Evolutionary conservation across 2,329 filamentous ascomycete species (phyloP), one percentile per base, ranked within the genome.

Genomic region (Neofusicoccum parvum): DNA sequence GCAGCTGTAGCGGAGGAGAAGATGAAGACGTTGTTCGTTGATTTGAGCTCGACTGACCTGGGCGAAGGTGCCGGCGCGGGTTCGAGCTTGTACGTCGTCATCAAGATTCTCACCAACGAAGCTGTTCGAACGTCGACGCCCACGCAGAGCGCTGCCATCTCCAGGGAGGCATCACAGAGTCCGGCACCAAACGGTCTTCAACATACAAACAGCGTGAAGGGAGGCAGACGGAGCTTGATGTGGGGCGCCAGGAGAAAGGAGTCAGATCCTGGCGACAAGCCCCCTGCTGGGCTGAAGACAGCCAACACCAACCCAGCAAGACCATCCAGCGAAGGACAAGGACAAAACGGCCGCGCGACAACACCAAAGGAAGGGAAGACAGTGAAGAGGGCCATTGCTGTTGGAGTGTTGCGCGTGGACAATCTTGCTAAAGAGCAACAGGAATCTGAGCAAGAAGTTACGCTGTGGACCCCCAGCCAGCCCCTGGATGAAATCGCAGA

Each of bases 11-110:
- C 88, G 62, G 86, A 87, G 68, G 85, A 87, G 23, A 89, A 90
- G 73, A 87, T 94, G 74, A 92, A 90, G 73, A 96, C 93, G 0
- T 83, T 99, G 2, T 97, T 98, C 70, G 89, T 92, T 2, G 93
- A 98, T 72, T 81, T 99, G 17, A 92, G 89, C 45, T 86, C 91
- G 0, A 86, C 88, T 56, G 94, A 97, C 72, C 82, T 90, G 65
- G 86, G 86, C n/a, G 85, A 88, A 70, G 83, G 82, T 11, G 80
- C 83, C n/a, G 80, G 89, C 2, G 84, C 87, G 9, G 90, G 90
- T 54, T 87, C 87, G 3, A 90, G 92, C 60, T 80, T 98, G 20
- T 97, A 91, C 74, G 83, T 99, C 1, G 88, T 97, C 3, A 90
- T 95, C 69, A 92, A 91, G 71, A 86, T 97, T 7, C 85, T 92